These are phyloP conservation scores for Powellomyces hirtus DNA, from an alignment of 192 early-diverging fungal genomes.

Conservation along the genomic window DNA sequence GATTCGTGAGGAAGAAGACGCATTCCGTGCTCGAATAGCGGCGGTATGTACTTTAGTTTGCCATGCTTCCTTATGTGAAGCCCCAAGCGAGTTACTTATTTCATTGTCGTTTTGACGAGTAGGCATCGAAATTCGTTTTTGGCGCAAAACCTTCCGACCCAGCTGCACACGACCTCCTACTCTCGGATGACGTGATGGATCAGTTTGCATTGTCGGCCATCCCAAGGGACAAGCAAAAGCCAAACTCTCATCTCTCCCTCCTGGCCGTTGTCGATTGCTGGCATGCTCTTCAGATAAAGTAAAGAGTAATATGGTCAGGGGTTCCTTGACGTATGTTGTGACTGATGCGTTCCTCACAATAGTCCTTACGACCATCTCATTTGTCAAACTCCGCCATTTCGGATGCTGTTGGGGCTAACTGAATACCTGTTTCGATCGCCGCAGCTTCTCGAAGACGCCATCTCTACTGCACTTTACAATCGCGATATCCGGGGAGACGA, in stretches of 20 bases:
- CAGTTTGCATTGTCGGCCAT: conserved; percentile 79
- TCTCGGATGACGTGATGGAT: conserved; percentile 80
- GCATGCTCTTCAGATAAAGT: conserved; percentile 74
- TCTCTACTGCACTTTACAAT: conserved; percentile 75
- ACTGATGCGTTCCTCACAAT: neutral
- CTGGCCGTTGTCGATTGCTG: conserved; percentile 95
- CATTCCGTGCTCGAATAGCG: conserved; percentile 72
- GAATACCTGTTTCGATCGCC: conserved; percentile 87
- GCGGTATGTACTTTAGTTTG: no score
- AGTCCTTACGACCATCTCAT: conserved; percentile 90
- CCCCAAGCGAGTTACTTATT: neutral
- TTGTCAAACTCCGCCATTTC: conserved; percentile 93
- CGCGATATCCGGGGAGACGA: conserved; percentile 60
- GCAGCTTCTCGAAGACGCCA: conserved; percentile 81
- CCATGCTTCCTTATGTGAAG: no score
- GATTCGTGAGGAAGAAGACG: conserved; percentile 79
- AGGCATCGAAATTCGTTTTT: conserved; percentile 87
- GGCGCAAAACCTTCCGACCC: conserved; percentile 34
- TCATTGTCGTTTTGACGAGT: conserved; percentile 24
- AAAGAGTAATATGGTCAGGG: neutral
- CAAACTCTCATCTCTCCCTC: conserved; percentile 92
- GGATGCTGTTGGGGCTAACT: conserved; percentile 90
- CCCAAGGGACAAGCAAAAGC: conserved; percentile 42
- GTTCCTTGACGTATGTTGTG: neutral
- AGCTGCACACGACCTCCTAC: conserved; percentile 60